These are phyloP conservation scores for Ophiostoma ulmi DNA, from an alignment of 2,329 filamentous ascomycete species.

Conservation along the genomic window DNA sequence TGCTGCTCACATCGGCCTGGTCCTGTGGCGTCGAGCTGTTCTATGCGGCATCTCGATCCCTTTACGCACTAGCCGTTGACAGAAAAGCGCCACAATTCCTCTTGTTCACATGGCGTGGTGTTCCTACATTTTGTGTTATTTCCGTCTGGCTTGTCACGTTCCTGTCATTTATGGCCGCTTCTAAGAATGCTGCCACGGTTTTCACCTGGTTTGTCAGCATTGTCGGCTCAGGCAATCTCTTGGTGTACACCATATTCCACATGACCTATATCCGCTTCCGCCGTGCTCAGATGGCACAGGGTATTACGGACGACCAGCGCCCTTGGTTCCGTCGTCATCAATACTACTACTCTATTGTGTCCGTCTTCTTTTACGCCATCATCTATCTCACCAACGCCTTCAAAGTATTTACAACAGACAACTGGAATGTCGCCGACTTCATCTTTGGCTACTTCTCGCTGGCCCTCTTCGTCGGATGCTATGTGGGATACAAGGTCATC, in stretches of 20 bases:
- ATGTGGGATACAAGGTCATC: not conserved
- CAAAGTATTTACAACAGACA: not conserved
- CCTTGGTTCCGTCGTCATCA: not conserved
- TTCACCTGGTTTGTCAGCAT: not conserved
- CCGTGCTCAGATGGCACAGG: not conserved
- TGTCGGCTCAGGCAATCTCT: not conserved
- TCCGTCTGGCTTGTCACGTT: not conserved
- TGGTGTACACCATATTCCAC: conserved; percentile 4
- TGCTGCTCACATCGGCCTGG: not conserved
- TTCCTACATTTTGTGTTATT: not conserved
- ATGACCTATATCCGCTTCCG: conserved; percentile 10
- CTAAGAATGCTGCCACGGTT: not conserved
- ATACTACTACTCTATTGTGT: not conserved
- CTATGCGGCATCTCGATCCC: not conserved
- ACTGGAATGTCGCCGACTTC: not conserved
- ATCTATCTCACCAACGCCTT: not conserved
- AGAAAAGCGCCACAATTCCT: not conserved
- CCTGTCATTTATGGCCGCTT: not conserved
- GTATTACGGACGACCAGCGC: not conserved
- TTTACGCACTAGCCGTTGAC: not conserved
- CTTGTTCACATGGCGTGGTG: not conserved
- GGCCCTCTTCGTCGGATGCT: not conserved
- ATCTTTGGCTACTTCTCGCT: conserved; percentile 2
- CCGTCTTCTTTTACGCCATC: not conserved
- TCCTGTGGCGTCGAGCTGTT: not conserved